Conservation (phyloP, 257 asterid species). For the Solanum gracilifrons region DNA sequence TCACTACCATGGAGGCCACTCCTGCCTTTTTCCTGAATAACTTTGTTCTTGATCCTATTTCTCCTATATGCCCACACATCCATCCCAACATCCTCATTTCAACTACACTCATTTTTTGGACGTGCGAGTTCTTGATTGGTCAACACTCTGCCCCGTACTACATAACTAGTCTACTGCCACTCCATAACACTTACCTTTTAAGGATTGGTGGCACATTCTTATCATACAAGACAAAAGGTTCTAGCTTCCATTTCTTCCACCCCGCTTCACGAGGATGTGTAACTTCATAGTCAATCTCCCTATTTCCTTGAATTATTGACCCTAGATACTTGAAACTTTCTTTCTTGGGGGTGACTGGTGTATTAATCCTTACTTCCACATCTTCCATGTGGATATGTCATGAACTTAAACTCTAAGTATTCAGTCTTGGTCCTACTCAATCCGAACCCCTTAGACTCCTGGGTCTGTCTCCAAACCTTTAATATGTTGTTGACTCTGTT, state of each 20-base stretch:
- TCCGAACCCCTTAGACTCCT: neutral
- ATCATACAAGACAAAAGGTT: neutral
- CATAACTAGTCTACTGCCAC: neutral
- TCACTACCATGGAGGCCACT: neutral
- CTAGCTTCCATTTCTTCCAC: neutral
- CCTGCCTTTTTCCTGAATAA: neutral
- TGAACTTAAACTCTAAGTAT: neutral
- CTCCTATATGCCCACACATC: neutral
- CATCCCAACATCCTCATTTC: neutral
- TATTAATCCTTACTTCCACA: neutral
- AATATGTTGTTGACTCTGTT: neutral
- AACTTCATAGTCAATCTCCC: neutral
- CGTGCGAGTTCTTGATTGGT: neutral
- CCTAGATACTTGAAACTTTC: neutral
- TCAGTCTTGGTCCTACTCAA: neutral
- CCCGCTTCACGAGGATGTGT: neutral
- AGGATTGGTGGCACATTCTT: neutral
- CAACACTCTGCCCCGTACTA: neutral
- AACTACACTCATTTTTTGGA: neutral
- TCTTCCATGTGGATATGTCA: neutral
- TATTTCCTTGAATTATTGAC: neutral
- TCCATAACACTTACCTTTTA: neutral
- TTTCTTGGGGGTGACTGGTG: neutral
- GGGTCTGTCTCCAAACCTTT: neutral
- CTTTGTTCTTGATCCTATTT: neutral